Conservation (phyloP, 352 stramenopile genomes). For the Globisporangium iwayamae region DNA sequence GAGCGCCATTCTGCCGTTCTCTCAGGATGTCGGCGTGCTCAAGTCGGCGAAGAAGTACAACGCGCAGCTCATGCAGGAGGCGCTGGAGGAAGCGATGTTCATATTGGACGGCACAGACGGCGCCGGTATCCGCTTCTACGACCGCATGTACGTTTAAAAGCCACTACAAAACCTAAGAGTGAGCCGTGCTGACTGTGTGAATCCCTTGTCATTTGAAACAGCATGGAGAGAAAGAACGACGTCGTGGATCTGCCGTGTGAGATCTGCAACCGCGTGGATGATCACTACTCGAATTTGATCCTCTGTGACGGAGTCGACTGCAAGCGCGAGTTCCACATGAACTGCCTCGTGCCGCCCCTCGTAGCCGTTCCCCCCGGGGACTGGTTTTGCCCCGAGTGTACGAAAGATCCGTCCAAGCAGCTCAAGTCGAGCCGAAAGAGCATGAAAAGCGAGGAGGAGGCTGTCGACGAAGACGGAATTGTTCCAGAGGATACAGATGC, state of each 20-base stretch:
- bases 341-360: conserved; percentile 70
- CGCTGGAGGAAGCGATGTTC: conserved; percentile 69
- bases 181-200: conserved; percentile 2
- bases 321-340: conserved; percentile 86
- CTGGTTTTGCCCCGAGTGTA: conserved; percentile 77
- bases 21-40: conserved; percentile 52
- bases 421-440: conserved; percentile 24
- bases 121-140: conserved; percentile 57
- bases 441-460: conserved; percentile 11
- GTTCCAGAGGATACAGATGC: conserved; percentile 15
- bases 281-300: conserved; percentile 80
- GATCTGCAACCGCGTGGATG: conserved; percentile 74
- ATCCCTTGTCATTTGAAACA: conserved; percentile 17
- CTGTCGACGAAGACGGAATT: conserved; percentile 9
- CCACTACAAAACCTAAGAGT: neutral
- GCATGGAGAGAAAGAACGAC: conserved; percentile 66
- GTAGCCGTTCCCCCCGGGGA: conserved; percentile 55
- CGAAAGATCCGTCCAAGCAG: conserved; percentile 36
- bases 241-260: conserved; percentile 78
- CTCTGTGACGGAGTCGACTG: conserved; percentile 82
- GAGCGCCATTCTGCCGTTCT: conserved; percentile 66
- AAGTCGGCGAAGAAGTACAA: conserved; percentile 76
- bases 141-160: conserved; percentile 63
- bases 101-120: conserved; percentile 60
- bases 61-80: conserved; percentile 59